phyloP scores from a whole-genome alignment of 2,329 filamentous ascomycete species.

The Hawksworthiomyces lignivorus region DNA sequence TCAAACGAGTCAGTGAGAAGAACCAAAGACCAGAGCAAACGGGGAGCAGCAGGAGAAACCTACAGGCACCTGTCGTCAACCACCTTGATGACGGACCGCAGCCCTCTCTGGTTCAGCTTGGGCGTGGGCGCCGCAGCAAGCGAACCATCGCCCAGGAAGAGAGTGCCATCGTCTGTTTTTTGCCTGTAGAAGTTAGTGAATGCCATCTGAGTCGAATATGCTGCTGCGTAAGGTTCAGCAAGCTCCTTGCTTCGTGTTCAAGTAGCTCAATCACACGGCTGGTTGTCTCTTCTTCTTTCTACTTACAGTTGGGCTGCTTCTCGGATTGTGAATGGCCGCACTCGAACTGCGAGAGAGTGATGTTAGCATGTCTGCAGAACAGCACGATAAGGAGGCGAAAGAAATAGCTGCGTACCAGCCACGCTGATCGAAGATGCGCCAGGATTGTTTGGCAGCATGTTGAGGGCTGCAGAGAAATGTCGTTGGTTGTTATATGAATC shows the following conservation, averaged over 20 bases:
- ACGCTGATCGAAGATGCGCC: slow-evolving; percentile 52
- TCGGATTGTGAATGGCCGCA: slow-evolving; percentile 71
- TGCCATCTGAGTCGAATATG: not conserved
- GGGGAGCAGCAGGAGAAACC: no score
- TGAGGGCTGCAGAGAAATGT: slow-evolving; percentile 14
- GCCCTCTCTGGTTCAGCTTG: slow-evolving; percentile 76
- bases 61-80: slow-evolving; percentile 95
- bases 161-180: slow-evolving; percentile 69
- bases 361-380: slow-evolving; percentile 22
- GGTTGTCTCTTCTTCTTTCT: no score
- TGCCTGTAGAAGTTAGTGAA: slow-evolving; percentile 32
- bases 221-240: no score
- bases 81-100: slow-evolving; percentile 89
- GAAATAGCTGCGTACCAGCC: slow-evolving; percentile 35
- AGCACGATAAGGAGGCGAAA: not conserved
- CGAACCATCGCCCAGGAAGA: slow-evolving; percentile 96
- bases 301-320: slow-evolving; percentile 84
- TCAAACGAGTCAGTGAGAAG: slow-evolving; percentile 2
- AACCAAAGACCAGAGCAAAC: not conserved
- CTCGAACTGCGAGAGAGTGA: slow-evolving; percentile 44
- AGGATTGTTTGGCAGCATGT: slow-evolving; percentile 31
- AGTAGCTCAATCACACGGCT: no score
- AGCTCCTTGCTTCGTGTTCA: no score
- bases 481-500: no score
- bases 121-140: slow-evolving; percentile 79